Base-by-base conservation (phyloP, 2,329 filamentous ascomycete genomes). In the Penicillium verrucosum region DNA sequence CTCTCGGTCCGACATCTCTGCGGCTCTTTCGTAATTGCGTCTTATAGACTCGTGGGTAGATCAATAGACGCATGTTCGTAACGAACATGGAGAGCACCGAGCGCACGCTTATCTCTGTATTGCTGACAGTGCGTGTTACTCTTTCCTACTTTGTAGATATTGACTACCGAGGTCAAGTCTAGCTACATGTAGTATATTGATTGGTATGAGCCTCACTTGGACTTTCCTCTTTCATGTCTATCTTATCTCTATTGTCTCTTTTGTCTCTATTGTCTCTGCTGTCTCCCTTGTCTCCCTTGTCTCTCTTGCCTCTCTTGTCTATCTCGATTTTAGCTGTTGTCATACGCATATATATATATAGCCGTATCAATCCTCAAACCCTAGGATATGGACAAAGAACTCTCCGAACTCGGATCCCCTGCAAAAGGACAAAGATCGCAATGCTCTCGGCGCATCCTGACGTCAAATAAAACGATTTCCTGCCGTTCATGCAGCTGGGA, bases 401-500 rank as follows among this genome's bases (percentile, higher is more conserved):
- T 34, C 23, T 32, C 30, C 30, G 11, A 14, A 14, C 4, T 12
- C 30, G 30, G 5, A 12, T 11, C 10, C 29, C 29, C 29, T 32
- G 30, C 55, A 57, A 34, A 43, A 40, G 23, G 55, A 48, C 55
- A 43, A 57, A 54, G 44, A 49, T 29, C 34, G 54, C 48, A 56
- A 56, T 56, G 27, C 48, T 8, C 54, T 46, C 41, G 50, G 41
- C 44, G 27, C 46, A 49, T 45, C 54, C 50, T 65, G 63, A 65
- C 62, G 63, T 65, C 62, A 65, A 60, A 14, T 36, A 30, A 44
- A 37, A 41, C 23, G 29, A 38, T 14, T 47, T 55, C 44, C 44
- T 51, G 38, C 59, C 55, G 59, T 61, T 63, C 58, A 63, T 64
- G 63, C 61, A 65, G 34, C 54, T 65, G n/a, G 41, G 47, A 56